Evolutionary conservation across 176 grass and related monocot species (phyloP), one percentile per base, ranked within the genome.

Genomic region (Elaeis guineensis): DNA sequence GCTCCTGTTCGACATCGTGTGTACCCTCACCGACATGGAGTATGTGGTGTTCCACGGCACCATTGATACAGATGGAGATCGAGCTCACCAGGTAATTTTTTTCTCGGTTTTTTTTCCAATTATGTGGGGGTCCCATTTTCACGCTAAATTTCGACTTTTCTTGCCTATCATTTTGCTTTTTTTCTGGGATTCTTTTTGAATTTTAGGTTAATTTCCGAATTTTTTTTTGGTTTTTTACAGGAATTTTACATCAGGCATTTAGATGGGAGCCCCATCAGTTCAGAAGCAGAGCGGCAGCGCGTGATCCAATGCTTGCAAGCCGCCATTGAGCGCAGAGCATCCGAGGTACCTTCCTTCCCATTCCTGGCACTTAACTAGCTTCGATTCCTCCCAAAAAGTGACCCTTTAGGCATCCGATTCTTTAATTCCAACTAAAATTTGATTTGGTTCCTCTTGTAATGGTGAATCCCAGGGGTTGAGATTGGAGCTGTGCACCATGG

Each of bases 21-120:
- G 92, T 74, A 85, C 81, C 24, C 55, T 97, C 21, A 88, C 87
- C 28, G 92, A 97, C 66, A 63, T 97, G 92, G 87, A 97, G 61
- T 97, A 97, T 74, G 83, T 85, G 6, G 81, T 97, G 11, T 97
- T 79, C 65, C 92, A 97, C 49, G 92, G 87, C 75, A 88, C 87
- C 11, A 67, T 97, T 19, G 75, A 85, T 53, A 88, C 86, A 19
- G 79, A 83, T 57, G 87, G 69, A 61, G 87, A 85, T 73, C 70
- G 80, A 67, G 92, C 92, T 7, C 81, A 78, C 35, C 84, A 83
- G 92, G 92, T 97, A 26, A 65, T 73, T 49, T 66, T 25, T 70
- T 0, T 35, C 22, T 75, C 69, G 12, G 4, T 20, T 56, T 5
- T 1, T 71, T 64, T 71, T 51, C 25, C 19, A 17, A 29, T 21